phyloP scores from a whole-genome alignment of 1,139 yeast genomes.

The Candida dubliniensis region DNA sequence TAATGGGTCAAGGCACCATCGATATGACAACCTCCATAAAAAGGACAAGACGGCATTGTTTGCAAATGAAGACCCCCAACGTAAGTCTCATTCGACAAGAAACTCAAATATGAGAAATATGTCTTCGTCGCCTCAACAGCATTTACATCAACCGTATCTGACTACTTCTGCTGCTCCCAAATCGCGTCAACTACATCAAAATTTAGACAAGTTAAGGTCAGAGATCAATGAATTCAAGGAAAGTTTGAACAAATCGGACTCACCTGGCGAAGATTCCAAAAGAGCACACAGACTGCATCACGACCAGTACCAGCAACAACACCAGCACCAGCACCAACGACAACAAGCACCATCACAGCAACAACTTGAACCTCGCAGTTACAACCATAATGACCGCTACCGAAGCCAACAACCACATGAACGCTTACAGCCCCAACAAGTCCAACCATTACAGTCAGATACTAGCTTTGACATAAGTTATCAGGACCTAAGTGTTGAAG shows the following conservation, averaged over 20 bases:
- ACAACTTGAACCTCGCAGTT: no score
- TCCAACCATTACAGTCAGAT: constrained; percentile 20
- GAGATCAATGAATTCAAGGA: constrained; percentile 52
- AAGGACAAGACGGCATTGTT: constrained; percentile 3
- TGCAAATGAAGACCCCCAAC: neutral
- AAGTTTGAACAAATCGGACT: constrained; percentile 35
- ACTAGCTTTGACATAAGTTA: constrained; percentile 43
- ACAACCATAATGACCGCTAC: neutral
- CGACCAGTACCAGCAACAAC: constrained; percentile 2
- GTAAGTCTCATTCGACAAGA: constrained; percentile 1
- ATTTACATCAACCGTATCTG: constrained; percentile 17
- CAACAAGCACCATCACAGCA: neutral
- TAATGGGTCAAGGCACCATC: constrained; percentile 14
- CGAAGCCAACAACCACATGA: constrained; percentile 1
- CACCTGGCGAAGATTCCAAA: constrained; percentile 7
- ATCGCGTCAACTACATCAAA: constrained; percentile 41
- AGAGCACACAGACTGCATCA: neutral
- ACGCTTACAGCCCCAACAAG: constrained; percentile 1
- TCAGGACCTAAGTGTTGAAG: constrained; percentile 45
- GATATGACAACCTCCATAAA: constrained; percentile 12
- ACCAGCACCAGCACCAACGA: neutral
- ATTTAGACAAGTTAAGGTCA: constrained; percentile 41
- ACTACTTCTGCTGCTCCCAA: constrained; percentile 16
- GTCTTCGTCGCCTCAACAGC: constrained; percentile 2
- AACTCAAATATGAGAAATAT: constrained; percentile 2